These are phyloP conservation scores for Penicillium verrucosum DNA, from an alignment of 2,329 filamentous ascomycete species.

Conservation along the genomic window DNA sequence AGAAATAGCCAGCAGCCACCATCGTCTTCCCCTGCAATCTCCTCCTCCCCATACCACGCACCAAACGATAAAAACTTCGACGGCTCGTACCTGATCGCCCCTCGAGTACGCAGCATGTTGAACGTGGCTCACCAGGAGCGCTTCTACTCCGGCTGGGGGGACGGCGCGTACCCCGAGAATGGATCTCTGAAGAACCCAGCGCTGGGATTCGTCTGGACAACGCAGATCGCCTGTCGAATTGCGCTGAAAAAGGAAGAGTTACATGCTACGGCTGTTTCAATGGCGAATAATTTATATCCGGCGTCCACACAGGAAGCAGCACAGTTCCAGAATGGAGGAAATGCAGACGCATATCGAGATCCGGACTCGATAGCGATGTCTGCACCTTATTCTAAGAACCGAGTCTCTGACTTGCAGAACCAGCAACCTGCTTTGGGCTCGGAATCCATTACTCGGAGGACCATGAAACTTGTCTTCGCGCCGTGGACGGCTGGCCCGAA, in stretches of 20 bases:
- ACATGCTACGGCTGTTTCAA: conserved; percentile 35
- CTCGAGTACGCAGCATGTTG: conserved; percentile 53
- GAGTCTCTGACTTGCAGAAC: background rate
- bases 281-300: conserved; percentile 3
- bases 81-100: conserved; percentile 39
- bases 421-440: background rate
- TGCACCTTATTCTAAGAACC: background rate
- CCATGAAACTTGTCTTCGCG: conserved; percentile 87
- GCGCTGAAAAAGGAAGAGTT: conserved; percentile 70
- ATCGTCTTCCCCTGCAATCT: conserved; percentile 24
- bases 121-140: conserved; percentile 79
- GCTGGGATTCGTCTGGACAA: conserved; percentile 84
- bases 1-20: background rate
- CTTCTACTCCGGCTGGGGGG: conserved; percentile 95
- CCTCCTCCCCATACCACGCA: conserved; percentile 29
- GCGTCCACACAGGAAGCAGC: conserved; percentile 1
- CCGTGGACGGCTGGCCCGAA: conserved; percentile 63
- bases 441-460: conserved; percentile 55
- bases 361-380: conserved; percentile 6
- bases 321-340: background rate
- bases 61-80: conserved; percentile 31
- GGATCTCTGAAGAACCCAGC: conserved; percentile 72
- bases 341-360: background rate
- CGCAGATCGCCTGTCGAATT: conserved; percentile 79
- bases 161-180: conserved; percentile 47